phyloP scores from a whole-genome alignment of 2,329 filamentous ascomycete species.

The Clarireedia homoeocarpa region DNA sequence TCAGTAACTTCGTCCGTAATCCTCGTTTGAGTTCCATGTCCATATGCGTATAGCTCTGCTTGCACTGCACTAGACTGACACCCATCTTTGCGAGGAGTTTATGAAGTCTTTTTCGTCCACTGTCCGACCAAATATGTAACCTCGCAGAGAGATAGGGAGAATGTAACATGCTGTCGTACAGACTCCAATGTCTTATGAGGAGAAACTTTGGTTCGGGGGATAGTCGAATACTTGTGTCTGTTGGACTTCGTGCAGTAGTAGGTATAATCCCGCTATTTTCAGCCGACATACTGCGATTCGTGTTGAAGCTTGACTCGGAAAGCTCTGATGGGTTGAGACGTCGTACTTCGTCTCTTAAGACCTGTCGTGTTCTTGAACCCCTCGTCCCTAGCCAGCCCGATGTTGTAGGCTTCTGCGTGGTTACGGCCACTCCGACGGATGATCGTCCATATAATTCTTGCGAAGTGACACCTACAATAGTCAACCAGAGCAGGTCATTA shows the following conservation, averaged over 20 bases:
- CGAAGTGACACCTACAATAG: constrained; percentile 91
- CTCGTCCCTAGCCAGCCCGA: constrained; percentile 75
- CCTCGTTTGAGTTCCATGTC: constrained; percentile 93
- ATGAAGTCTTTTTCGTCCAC: constrained; percentile 78
- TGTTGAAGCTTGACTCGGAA: constrained; percentile 43
- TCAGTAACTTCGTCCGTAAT: constrained; percentile 74
- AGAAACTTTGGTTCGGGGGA: constrained; percentile 92
- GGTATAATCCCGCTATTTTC: constrained; percentile 78
- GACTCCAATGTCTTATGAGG: constrained; percentile 88
- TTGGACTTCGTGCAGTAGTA: constrained; percentile 78
- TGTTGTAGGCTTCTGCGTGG: constrained; percentile 47
- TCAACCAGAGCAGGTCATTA: constrained; percentile 90
- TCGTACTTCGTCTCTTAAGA: constrained; percentile 87
- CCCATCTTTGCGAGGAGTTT: constrained; percentile 98
- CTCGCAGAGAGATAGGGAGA: constrained; percentile 89
- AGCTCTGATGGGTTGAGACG: constrained; percentile 77
- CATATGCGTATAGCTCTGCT: constrained; percentile 96
- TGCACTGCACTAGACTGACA: constrained; percentile 85
- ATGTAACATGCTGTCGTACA: constrained; percentile 98
- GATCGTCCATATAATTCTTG: constrained; percentile 86
- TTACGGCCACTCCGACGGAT: constrained; percentile 66
- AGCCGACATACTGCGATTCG: constrained; percentile 52
- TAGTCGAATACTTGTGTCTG: constrained; percentile 84
- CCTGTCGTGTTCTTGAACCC: constrained; percentile 74
- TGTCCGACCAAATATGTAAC: constrained; percentile 90